Percentiles rank a stretch among this genome's conserved stretches.
Conservation (phyloP, 2,329 filamentous ascomycete genomes). For the Aureobasidium pullulans region DNA sequence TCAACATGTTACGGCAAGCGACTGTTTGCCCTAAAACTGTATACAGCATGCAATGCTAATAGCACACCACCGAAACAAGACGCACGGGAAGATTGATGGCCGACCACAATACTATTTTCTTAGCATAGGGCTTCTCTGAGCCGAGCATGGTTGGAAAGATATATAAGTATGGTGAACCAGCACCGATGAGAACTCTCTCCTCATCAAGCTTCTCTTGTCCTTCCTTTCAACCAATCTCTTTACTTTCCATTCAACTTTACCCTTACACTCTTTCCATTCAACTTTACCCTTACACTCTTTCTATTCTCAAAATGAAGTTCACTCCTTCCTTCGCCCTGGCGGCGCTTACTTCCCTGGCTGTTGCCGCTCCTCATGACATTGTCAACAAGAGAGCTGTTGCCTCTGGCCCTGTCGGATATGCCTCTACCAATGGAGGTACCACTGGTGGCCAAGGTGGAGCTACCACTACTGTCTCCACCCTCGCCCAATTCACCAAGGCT, state of each 20-base stretch:
- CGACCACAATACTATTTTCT: not conserved
- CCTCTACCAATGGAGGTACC: conserved; percentile 28
- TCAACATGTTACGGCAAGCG: not conserved
- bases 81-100: not conserved
- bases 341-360: conserved; percentile 20
- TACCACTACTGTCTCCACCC: conserved; percentile 40
- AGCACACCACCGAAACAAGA: not conserved
- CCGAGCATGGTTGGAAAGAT: too few species aligned
- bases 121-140: not conserved
- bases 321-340: conserved; percentile 20
- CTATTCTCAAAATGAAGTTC: conserved; percentile 11
- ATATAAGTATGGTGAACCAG: not conserved
- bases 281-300: not conserved
- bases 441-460: conserved; percentile 41
- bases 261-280: not conserved
- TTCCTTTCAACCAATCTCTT: not conserved
- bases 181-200: not conserved
- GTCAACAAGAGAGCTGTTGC: not conserved
- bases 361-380: conserved; percentile 16
- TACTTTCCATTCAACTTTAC: not conserved
- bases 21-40: not conserved
- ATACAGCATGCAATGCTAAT: not conserved
- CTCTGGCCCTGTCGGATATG: conserved; percentile 20
- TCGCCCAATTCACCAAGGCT: conserved; percentile 34
- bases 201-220: not conserved